Percentiles rank a stretch among this genome's conserved stretches.
Conservation (phyloP, 2,329 filamentous ascomycete species). For the Sporothrix sp. region DNA sequence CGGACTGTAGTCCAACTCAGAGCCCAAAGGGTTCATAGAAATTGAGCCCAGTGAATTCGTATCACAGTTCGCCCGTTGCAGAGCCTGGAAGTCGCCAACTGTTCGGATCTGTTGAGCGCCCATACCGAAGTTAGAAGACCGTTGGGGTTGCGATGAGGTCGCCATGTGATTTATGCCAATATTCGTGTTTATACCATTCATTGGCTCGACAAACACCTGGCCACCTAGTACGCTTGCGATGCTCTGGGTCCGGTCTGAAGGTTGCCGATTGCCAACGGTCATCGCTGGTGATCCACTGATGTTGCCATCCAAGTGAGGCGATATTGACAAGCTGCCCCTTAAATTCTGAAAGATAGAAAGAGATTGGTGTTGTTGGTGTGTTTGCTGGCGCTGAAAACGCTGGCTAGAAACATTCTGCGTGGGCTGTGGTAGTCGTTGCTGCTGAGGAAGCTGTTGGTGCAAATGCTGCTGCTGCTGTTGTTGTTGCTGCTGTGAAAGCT, state of each 20-base stretch:
- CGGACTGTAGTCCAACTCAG: conserved; percentile 33
- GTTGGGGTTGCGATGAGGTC: conserved; percentile 28
- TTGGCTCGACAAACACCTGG: conserved; percentile 11
- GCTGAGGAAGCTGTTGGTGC: conserved; percentile 16
- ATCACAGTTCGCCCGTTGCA: conserved; percentile 37
- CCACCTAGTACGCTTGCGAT: conserved; percentile 2
- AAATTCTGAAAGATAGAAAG: conserved; percentile 27
- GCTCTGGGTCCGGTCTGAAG: conserved; percentile 5
- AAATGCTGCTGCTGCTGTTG: conserved; percentile 7
- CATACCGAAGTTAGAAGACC: conserved; percentile 32
- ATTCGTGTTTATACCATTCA: conserved; percentile 20
- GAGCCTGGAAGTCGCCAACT: conserved; percentile 40
- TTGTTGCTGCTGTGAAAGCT: conserved; percentile 20
- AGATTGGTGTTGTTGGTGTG: conserved; percentile 24
- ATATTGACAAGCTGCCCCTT: conserved; percentile 23
- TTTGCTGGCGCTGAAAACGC: background rate
- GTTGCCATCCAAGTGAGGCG: conserved; percentile 17
- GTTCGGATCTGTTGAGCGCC: conserved; percentile 32
- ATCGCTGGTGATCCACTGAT: conserved; percentile 10
- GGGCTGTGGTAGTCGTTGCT: conserved; percentile 10
- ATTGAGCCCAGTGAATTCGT: conserved; percentile 27
- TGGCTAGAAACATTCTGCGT: conserved; percentile 1
- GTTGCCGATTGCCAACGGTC: conserved; percentile 3
- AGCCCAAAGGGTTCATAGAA: conserved; percentile 27
- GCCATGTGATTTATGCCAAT: conserved; percentile 21